phyloP scores from a whole-genome alignment of 2,329 filamentous ascomycete genomes.

The Coniochaeta sp. region DNA sequence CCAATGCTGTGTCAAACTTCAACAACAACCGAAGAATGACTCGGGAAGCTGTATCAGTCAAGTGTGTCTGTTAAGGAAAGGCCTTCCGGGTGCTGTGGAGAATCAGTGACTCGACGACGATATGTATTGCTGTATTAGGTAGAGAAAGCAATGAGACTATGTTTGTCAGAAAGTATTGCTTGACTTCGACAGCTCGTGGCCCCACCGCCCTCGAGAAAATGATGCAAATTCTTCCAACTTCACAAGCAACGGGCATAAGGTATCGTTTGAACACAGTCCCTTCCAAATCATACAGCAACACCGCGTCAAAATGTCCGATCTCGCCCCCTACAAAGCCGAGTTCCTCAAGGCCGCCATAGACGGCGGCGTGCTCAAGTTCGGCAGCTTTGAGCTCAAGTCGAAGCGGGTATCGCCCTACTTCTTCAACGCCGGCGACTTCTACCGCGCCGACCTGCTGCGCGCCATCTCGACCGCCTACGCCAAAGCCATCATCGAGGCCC shows the following conservation, averaged over 20 bases:
- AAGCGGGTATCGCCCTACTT: conserved; percentile 91
- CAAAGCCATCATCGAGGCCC: conserved; percentile 46
- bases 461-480: conserved; percentile 80
- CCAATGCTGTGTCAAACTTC: background rate
- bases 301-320: conserved; percentile 29
- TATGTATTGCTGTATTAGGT: background rate
- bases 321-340: conserved; percentile 60
- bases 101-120: background rate
- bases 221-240: background rate
- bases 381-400: conserved; percentile 85
- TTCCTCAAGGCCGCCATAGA: conserved; percentile 64
- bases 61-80: background rate
- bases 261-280: background rate
- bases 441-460: conserved; percentile 68
- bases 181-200: background rate
- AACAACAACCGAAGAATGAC: background rate
- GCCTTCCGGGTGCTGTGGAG: background rate
- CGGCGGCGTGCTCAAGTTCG: conserved; percentile 69
- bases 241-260: background rate
- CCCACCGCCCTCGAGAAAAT: background rate
- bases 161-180: background rate
- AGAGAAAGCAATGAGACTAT: background rate
- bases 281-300: background rate
- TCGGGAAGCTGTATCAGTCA: background rate
- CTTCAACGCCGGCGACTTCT: conserved; percentile 92